These are phyloP conservation scores for Tremella mesenterica DNA, from an alignment of 768 basidiomycete species.

Conservation along the genomic window DNA sequence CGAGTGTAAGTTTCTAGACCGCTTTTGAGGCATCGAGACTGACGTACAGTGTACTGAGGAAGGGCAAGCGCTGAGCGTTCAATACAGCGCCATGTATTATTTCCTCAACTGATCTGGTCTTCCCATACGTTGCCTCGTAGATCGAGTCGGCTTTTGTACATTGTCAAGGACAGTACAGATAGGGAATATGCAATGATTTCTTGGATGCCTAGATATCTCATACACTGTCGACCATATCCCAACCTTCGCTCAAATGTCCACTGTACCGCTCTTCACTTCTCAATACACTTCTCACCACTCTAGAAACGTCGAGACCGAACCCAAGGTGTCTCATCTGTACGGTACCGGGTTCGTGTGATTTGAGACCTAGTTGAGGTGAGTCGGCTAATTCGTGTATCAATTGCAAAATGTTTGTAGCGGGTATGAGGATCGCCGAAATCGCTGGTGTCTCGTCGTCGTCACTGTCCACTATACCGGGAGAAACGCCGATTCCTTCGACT, in stretches of 20 bases:
- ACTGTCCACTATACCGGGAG: neutral
- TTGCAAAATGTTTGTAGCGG: constrained; percentile 19
- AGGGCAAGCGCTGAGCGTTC: constrained; percentile 25
- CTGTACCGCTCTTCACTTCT: constrained; percentile 9
- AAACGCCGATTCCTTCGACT: constrained; percentile 25
- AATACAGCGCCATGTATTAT: constrained; percentile 39
- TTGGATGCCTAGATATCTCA: too few species aligned
- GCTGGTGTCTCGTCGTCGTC: constrained; percentile 3
- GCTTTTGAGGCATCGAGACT: neutral
- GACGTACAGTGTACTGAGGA: constrained; percentile 44
- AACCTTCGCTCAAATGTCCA: too few species aligned
- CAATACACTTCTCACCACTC: constrained; percentile 24
- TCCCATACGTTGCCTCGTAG: neutral
- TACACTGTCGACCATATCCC: constrained; percentile 18
- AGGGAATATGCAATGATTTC: too few species aligned
- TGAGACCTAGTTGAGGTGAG: constrained; percentile 14
- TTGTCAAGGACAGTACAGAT: too few species aligned
- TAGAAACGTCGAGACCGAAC: constrained; percentile 32
- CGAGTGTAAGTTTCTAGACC: constrained; percentile 26
- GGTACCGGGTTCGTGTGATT: constrained; percentile 27
- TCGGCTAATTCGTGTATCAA: constrained; percentile 10
- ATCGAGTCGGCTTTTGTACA: constrained; percentile 2
- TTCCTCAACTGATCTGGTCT: constrained; percentile 22
- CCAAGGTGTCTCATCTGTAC: constrained; percentile 14
- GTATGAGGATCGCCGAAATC: constrained; percentile 8